phyloP scores from a whole-genome alignment of 2,329 filamentous ascomycete genomes.

The Didymella segeticola region DNA sequence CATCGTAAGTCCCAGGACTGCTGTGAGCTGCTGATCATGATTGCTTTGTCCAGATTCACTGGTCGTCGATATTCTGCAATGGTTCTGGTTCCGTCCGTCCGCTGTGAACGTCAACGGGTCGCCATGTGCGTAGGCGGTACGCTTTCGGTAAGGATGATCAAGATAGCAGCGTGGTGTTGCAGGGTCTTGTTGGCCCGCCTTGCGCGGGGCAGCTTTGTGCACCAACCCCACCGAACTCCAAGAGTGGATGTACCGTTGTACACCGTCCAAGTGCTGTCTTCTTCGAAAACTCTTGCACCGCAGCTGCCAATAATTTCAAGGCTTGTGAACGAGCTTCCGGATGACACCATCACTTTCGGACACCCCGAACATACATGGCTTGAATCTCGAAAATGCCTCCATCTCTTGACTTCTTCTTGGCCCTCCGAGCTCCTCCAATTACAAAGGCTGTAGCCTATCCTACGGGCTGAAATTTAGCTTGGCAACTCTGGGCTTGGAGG shows the following conservation, averaged over 20 bases:
- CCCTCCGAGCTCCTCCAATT: slow-evolving; percentile 35
- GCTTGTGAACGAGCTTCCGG: neutral
- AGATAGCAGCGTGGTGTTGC: slow-evolving; percentile 17
- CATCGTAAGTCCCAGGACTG: neutral
- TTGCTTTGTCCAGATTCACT: neutral
- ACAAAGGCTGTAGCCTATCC: slow-evolving; percentile 14
- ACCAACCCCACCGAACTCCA: neutral
- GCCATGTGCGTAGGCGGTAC: slow-evolving; percentile 10
- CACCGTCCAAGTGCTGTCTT: neutral
- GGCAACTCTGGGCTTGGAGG: slow-evolving; percentile 37
- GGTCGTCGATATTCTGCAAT: neutral
- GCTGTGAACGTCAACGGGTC: slow-evolving; percentile 8
- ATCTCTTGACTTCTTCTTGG: slow-evolving; percentile 40
- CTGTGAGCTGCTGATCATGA: slow-evolving; percentile 4
- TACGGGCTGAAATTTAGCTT: slow-evolving; percentile 28
- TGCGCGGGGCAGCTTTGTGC: slow-evolving; percentile 8
- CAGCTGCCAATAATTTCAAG: neutral
- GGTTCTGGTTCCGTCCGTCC: neutral
- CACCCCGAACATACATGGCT: slow-evolving; percentile 27
- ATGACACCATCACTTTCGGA: slow-evolving; percentile 25
- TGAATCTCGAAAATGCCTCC: slow-evolving; percentile 21
- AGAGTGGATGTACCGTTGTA: too few relatives aligned
- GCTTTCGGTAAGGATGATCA: slow-evolving; percentile 18
- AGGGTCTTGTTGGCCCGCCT: slow-evolving; percentile 2
- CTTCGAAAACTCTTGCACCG: neutral